Conservation (phyloP, 2,329 filamentous ascomycete species). For the Bipolaris oryzae region DNA sequence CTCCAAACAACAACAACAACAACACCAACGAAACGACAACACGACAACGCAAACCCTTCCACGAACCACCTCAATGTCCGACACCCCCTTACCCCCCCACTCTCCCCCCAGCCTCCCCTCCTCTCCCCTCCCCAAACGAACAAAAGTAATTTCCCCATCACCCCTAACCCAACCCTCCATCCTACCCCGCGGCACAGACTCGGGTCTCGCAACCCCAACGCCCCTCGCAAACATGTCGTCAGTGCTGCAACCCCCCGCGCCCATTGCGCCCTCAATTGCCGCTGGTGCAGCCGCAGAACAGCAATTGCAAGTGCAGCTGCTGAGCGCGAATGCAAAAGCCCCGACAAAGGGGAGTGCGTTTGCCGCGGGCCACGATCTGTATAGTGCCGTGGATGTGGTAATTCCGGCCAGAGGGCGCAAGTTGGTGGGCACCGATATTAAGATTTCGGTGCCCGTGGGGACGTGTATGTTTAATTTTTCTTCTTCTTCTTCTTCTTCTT, state of each 20-base stretch:
- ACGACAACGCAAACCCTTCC: neutral
- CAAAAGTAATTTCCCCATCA: slow-evolving; percentile 65
- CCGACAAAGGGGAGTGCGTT: slow-evolving; percentile 89
- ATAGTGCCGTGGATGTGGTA: slow-evolving; percentile 73
- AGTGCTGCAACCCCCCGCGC: slow-evolving; percentile 28
- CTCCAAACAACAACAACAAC: slow-evolving; percentile 8
- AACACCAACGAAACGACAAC: neutral
- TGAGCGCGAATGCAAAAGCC: slow-evolving; percentile 76
- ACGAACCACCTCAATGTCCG: slow-evolving; percentile 22
- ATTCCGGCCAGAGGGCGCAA: slow-evolving; percentile 84
- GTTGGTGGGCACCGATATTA: slow-evolving; percentile 87
- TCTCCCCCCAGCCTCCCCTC: slow-evolving; percentile 64
- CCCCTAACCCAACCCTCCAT: slow-evolving; percentile 38
- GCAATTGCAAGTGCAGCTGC: slow-evolving; percentile 86
- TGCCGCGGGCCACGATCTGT: slow-evolving; percentile 93
- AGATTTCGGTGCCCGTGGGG: slow-evolving; percentile 85
- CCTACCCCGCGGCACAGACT: slow-evolving; percentile 38
- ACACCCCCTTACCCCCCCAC: slow-evolving; percentile 41
- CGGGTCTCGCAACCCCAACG: slow-evolving; percentile 46
- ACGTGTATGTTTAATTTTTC: slow-evolving; percentile 69
- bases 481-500: too few species aligned
- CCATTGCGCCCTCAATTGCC: slow-evolving; percentile 31
- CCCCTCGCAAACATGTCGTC: slow-evolving; percentile 28
- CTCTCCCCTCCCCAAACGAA: slow-evolving; percentile 80
- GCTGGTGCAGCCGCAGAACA: slow-evolving; percentile 42